These are phyloP conservation scores for Dioscorea zingiberensis DNA, from an alignment of 106 monocot species.

Conservation along the genomic window DNA sequence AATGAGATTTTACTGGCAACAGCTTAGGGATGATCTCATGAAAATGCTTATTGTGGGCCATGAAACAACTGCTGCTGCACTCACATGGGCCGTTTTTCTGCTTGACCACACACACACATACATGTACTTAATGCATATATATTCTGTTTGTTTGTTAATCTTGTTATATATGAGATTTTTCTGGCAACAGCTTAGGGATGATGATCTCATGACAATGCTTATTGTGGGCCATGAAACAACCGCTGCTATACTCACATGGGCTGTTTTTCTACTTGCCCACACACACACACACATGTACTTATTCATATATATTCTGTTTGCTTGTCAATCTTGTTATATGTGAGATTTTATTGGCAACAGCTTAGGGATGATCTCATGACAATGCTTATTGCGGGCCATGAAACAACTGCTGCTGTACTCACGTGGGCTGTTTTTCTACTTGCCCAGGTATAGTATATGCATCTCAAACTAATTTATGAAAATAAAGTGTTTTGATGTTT, in stretches of 20 bases:
- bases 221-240: constrained; percentile 99
- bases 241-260: constrained; percentile 98
- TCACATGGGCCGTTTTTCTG: constrained; percentile 91
- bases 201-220: constrained; percentile 99
- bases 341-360: constrained; percentile 24
- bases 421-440: constrained; percentile 93
- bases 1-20: constrained; percentile 5
- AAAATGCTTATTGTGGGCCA: constrained; percentile 99
- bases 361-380: constrained; percentile 99
- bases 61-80: constrained; percentile 99
- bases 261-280: no score
- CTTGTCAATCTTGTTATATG: neutral
- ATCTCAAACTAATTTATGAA: no score
- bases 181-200: constrained; percentile 79
- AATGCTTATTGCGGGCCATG: constrained; percentile 98
- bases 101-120: no score
- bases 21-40: constrained; percentile 99
- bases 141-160: no score
- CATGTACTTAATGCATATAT: no score
- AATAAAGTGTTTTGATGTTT: no score
- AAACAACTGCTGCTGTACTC: constrained; percentile 99
- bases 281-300: no score
- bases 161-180: neutral
- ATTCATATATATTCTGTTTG: no score
- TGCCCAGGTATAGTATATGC: constrained; percentile 50